These are phyloP conservation scores for Chimonanthus salicifolius DNA, from an alignment of 164 flowering plant genomes.

Conservation along the genomic window DNA sequence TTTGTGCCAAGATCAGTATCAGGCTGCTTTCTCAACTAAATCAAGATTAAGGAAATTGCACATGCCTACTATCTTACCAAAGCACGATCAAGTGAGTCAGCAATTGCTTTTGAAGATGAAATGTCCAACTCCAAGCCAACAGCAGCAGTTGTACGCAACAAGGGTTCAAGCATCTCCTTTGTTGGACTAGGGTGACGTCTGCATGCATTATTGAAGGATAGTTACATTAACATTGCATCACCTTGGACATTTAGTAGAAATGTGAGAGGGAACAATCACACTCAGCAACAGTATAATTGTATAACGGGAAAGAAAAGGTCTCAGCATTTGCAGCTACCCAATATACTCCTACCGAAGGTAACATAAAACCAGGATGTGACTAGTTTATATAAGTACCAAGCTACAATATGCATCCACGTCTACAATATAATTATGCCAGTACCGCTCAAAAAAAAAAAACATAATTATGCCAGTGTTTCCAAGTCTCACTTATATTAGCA, in stretches of 20 bases:
- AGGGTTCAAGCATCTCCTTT: constrained; percentile 93
- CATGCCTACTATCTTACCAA: constrained; percentile 44
- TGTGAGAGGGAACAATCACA: neutral
- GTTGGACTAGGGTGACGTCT: constrained; percentile 99
- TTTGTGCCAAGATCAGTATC: neutral
- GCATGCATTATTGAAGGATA: constrained; percentile 17
- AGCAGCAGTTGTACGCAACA: constrained; percentile 84
- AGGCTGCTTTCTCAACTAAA: too few species aligned
- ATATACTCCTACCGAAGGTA: neutral
- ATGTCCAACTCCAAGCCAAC: constrained; percentile 80
- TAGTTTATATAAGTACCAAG: too few species aligned
- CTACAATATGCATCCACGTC: too few species aligned
- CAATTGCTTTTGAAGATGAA: constrained; percentile 91
- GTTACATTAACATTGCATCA: neutral
- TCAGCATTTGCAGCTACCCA: neutral
- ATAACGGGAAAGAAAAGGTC: neutral
- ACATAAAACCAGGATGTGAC: neutral
- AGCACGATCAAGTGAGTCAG: constrained; percentile 95
- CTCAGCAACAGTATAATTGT: neutral
- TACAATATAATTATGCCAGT: too few species aligned
- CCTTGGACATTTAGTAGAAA: neutral
- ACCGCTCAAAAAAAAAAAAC: too few species aligned
- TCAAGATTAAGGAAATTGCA: neutral
- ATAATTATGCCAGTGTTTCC: too few species aligned
- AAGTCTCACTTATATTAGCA: too few species aligned